Percentiles rank a stretch among this genome's conserved stretches.
phyloP scores from a whole-genome alignment of 306 rosid species.

The Trifolium dubium region DNA sequence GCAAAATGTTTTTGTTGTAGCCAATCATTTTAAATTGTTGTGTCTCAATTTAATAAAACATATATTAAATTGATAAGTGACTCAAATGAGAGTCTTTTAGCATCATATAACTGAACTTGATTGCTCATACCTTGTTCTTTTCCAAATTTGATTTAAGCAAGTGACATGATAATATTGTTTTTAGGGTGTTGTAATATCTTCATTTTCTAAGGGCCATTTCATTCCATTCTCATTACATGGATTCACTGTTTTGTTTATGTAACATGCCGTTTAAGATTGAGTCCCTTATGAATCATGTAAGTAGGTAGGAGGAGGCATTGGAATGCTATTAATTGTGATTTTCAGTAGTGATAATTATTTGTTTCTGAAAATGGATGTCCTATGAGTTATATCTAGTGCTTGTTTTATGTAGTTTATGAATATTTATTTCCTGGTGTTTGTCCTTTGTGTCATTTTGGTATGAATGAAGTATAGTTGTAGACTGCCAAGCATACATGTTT shows the following conservation, averaged over 20 bases:
- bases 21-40: too few relatives aligned
- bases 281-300: slow-evolving; percentile 23
- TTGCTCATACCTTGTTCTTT: too few relatives aligned
- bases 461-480: slow-evolving; percentile 23
- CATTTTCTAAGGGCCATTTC: background rate
- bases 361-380: slow-evolving; percentile 18
- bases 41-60: background rate
- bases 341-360: slow-evolving; percentile 20
- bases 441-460: slow-evolving; percentile 10
- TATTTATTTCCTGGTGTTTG: slow-evolving; percentile 17
- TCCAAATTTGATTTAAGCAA: too few relatives aligned
- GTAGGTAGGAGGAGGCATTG: slow-evolving; percentile 29
- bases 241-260: slow-evolving; percentile 24
- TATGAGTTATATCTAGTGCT: slow-evolving; percentile 13
- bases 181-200: too few relatives aligned
- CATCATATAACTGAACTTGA: too few relatives aligned
- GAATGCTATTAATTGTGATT: slow-evolving; percentile 26
- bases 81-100: too few relatives aligned
- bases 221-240: slow-evolving; percentile 30
- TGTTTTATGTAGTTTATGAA: slow-evolving; percentile 8
- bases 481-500: slow-evolving; percentile 3
- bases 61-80: too few relatives aligned
- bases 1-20: too few relatives aligned
- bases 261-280: background rate
- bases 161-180: too few relatives aligned